Conservation (phyloP, 2,329 filamentous ascomycete species). For the Geosmithia flava region DNA sequence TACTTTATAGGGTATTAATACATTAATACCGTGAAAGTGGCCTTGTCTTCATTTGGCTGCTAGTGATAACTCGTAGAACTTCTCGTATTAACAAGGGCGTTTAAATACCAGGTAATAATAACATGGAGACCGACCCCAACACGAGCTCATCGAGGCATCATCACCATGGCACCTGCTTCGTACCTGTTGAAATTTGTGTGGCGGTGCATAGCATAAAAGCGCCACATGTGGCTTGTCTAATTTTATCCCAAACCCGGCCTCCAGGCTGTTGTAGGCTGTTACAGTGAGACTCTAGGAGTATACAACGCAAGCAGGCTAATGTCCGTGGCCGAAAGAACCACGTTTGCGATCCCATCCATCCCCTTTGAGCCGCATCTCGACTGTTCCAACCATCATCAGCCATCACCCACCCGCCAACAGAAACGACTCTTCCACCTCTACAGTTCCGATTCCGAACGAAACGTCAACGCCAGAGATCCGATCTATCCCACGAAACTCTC, state of each 20-base stretch:
- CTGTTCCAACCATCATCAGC: not conserved
- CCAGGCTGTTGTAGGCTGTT: no score
- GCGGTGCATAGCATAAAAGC: not conserved
- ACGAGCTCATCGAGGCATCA: not conserved
- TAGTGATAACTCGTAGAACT: no score
- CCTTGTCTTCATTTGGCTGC: no score
- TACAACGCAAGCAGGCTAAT: no score
- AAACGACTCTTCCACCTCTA: not conserved
- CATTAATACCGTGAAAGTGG: no score
- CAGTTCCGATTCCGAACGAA: not conserved
- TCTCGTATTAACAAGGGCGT: no score
- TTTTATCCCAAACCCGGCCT: not conserved
- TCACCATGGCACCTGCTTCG: not conserved
- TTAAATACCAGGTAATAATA: no score
- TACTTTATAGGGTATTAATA: no score
- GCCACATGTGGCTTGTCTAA: not conserved
- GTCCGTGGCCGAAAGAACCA: conserved; percentile 1
- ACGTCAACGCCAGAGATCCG: not conserved
- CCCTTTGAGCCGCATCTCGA: not conserved
- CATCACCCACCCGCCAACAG: not conserved
- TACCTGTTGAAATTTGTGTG: not conserved
- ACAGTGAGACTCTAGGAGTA: not conserved
- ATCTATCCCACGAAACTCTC: not conserved
- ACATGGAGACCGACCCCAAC: no score
- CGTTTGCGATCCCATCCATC: not conserved